A percentile compares a stretch with the other conserved stretches of the same genome.
Conservation (phyloP, 495 filamentous ascomycete species). For the Podospora sp. region DNA sequence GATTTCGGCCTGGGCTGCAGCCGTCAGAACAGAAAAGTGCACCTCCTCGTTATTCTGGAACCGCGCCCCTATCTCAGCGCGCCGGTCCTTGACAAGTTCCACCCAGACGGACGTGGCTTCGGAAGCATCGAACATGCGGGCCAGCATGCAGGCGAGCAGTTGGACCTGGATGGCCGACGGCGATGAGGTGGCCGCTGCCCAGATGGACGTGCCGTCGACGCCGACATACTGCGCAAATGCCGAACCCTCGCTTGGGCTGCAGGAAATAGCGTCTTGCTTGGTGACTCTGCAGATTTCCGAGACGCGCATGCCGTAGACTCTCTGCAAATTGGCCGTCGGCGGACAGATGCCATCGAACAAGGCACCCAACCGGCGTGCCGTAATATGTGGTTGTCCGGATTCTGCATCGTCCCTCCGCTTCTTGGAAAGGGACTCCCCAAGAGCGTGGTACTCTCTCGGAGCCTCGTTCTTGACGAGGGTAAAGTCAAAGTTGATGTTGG, state of each 20-base stretch:
- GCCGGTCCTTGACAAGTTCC: constrained; percentile 27
- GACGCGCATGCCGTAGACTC: constrained; percentile 42
- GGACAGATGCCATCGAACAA: constrained; percentile 38
- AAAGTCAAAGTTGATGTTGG: constrained; percentile 43
- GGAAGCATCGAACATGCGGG: constrained; percentile 31
- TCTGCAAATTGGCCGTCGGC: constrained; percentile 36
- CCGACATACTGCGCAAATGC: constrained; percentile 14
- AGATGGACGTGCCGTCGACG: constrained; percentile 15
- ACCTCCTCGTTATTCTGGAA: constrained; percentile 10
- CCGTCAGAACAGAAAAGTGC: not conserved
- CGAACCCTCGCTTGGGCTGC: constrained; percentile 20
- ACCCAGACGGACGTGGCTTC: constrained; percentile 45
- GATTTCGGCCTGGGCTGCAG: constrained; percentile 31
- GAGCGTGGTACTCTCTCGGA: constrained; percentile 33
- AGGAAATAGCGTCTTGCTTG: constrained; percentile 1
- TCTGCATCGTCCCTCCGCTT: constrained; percentile 33
- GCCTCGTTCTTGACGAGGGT: constrained; percentile 37
- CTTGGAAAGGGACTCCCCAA: constrained; percentile 30
- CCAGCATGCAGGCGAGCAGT: constrained; percentile 46
- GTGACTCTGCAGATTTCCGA: constrained; percentile 37
- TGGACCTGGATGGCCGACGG: constrained; percentile 10
- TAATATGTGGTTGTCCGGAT: constrained; percentile 33
- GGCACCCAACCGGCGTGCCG: constrained; percentile 35
- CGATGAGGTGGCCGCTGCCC: constrained; percentile 12
- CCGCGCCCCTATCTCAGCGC: constrained; percentile 10